Base-by-base conservation (phyloP, 1,284 basidiomycete species). In the Fomitopsis betulina region DNA sequence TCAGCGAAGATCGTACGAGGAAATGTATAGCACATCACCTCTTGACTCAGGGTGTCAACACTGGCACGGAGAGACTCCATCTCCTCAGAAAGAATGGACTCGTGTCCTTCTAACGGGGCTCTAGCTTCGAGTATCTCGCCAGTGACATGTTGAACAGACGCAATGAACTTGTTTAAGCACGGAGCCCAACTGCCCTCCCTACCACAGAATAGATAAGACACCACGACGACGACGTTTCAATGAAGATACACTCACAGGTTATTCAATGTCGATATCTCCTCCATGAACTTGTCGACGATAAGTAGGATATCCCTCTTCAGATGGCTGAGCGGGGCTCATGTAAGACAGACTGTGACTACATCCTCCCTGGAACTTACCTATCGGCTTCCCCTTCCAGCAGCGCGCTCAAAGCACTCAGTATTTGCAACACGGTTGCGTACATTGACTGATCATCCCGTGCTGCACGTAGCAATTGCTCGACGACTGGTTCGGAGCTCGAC, bases 261-360 rank as follows among this genome's bases (percentile, higher is more conserved):
- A 60, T 84, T 82, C 2, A 89, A 72, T 21, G 58, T 68, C 1
- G 79, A 75, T 5, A 81, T 76, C 60, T 89, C 83, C 62, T 88
- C 84, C n/a, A 89, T 76, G 61, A 94, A 91, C 52, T 79, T 82
- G 55, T 86, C 83, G 27, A 91, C 63, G 33, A 92, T 75, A 4
- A 79, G 78, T 45, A 92, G 76, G 0, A 86, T 65, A 59, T 87
- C 81, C 1, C 75, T 73, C 68, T 90, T 90, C 53, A 88, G 74
- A 61, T 85, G 79, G 30, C 87, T 90, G 56, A n/a, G 55, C 13
- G 35, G 13, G 3, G 35, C 35, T 10, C 35, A 50, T 8, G 35
- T 17, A 33, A 15, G 55, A 37, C 10, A 30, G 25, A 37, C 40
- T 37, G 15, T 27, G 27, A 43, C 7, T 1, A 9, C 33, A 15